A percentile compares a stretch with the other conserved stretches of the same genome.
Evolutionary conservation across 495 filamentous ascomycete genomes (phyloP).

Genomic region (Aspergillus leporis): DNA sequence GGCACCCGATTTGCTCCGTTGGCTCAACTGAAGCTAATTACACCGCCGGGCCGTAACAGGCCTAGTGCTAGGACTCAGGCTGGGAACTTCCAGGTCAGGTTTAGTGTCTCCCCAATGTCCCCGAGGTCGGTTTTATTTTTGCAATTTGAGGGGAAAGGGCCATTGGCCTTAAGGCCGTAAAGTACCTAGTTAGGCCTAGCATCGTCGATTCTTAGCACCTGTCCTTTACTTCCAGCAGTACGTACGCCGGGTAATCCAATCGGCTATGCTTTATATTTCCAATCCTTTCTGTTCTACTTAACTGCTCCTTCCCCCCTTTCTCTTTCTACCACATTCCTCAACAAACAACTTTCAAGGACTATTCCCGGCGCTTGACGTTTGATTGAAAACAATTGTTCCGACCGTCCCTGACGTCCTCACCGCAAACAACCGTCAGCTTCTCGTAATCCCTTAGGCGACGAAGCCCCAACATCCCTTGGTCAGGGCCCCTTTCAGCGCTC

Average conservation of each 20-base stretch:
- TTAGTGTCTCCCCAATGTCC: slow-evolving; percentile 12
- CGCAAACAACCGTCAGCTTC: slow-evolving; percentile 18
- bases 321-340: slow-evolving; percentile 9
- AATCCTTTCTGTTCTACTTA: slow-evolving; percentile 14
- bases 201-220: neutral
- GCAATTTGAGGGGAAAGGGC: neutral
- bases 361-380: slow-evolving; percentile 1
- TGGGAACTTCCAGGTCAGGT: slow-evolving; percentile 9
- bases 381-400: slow-evolving; percentile 4
- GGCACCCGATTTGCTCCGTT: slow-evolving; percentile 24
- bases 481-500: slow-evolving; percentile 71
- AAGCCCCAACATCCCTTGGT: slow-evolving; percentile 89
- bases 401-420: slow-evolving; percentile 11
- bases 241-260: neutral
- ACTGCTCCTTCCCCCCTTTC: slow-evolving; percentile 14
- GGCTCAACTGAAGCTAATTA: slow-evolving; percentile 18
- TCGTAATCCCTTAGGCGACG: slow-evolving; percentile 57
- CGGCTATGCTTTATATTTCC: slow-evolving; percentile 12
- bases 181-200: neutral
- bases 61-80: slow-evolving; percentile 10
- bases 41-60: slow-evolving; percentile 19
- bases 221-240: neutral
- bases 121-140: slow-evolving; percentile 1
- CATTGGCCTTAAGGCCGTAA: slow-evolving; percentile 7
- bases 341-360: neutral